phyloP scores from a whole-genome alignment of 208 protist species.

The Angomonas deanei region DNA sequence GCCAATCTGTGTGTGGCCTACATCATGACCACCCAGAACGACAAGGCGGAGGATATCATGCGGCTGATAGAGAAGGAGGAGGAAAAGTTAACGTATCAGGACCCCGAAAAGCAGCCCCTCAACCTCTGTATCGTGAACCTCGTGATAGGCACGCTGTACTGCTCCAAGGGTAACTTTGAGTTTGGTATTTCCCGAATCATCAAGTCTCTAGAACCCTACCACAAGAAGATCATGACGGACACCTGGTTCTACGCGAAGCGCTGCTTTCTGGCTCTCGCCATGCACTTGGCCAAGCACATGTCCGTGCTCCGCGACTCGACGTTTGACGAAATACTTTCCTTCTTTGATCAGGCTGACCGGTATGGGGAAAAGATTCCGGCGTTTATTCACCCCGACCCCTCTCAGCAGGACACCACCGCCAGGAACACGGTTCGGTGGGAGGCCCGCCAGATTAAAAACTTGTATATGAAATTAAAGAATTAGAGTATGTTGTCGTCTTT shows the following conservation, averaged over 20 bases:
- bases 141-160: slow-evolving; percentile 98
- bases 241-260: slow-evolving; percentile 98
- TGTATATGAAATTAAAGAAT: slow-evolving; percentile 72
- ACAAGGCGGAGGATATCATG: slow-evolving; percentile 97
- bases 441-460: slow-evolving; percentile 89
- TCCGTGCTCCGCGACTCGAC: slow-evolving; percentile 92
- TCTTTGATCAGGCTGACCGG: slow-evolving; percentile 92
- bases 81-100: slow-evolving; percentile 78
- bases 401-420: slow-evolving; percentile 74
- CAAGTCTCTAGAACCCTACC: slow-evolving; percentile 95
- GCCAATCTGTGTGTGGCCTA: slow-evolving; percentile 97
- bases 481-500: background rate
- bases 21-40: slow-evolving; percentile 96
- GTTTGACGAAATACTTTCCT: slow-evolving; percentile 90
- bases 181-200: slow-evolving; percentile 97
- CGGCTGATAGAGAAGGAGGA: slow-evolving; percentile 95
- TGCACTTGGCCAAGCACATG: slow-evolving; percentile 98
- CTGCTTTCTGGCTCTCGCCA: slow-evolving; percentile 92
- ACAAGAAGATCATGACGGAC: slow-evolving; percentile 95
- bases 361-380: slow-evolving; percentile 91
- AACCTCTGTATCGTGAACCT: slow-evolving; percentile 98
- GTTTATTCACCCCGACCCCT: slow-evolving; percentile 81
- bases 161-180: slow-evolving; percentile 96
- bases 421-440: slow-evolving; percentile 92
- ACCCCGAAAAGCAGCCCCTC: slow-evolving; percentile 89